phyloP scores from a whole-genome alignment of 2,329 filamentous ascomycete species.

The Seiridium cupressi region DNA sequence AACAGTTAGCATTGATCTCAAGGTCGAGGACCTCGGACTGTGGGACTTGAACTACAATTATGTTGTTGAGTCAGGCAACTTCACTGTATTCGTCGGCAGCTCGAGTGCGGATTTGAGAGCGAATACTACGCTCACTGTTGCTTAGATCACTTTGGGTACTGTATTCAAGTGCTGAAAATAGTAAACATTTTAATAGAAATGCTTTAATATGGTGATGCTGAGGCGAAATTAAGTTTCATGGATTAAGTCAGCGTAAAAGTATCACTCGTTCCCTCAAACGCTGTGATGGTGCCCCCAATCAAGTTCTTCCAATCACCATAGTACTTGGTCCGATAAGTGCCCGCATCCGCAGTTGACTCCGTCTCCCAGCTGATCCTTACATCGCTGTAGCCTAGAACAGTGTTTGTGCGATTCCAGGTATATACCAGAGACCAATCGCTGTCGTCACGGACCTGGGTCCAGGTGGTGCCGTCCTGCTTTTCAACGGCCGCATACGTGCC shows the following conservation, averaged over 20 bases:
- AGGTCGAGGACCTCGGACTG: constrained; percentile 56
- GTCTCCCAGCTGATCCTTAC: constrained; percentile 81
- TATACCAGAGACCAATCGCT: constrained; percentile 82
- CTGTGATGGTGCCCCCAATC: constrained; percentile 55
- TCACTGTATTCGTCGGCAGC: constrained; percentile 60
- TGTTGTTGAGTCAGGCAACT: constrained; percentile 66
- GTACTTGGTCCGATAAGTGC: constrained; percentile 78
- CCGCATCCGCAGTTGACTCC: constrained; percentile 54
- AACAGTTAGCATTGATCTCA: constrained; percentile 46
- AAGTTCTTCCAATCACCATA: constrained; percentile 77
- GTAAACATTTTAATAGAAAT: not conserved
- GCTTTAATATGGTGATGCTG: not conserved
- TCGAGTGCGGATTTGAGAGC: constrained; percentile 55
- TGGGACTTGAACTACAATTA: constrained; percentile 45
- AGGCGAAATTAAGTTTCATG: not conserved
- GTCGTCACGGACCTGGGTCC: constrained; percentile 70
- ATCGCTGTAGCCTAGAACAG: constrained; percentile 70
- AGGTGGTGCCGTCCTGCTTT: constrained; percentile 47
- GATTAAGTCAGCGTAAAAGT: constrained; percentile 41
- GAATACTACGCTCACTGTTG: constrained; percentile 55
- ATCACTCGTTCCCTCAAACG: constrained; percentile 68
- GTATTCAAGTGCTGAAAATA: not conserved
- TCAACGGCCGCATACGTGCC: constrained; percentile 78
- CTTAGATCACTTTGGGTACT: not conserved
- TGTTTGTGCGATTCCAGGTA: constrained; percentile 72